Base-by-base conservation (phyloP, 805 yeast genomes). In the Candida oleophila region DNA sequence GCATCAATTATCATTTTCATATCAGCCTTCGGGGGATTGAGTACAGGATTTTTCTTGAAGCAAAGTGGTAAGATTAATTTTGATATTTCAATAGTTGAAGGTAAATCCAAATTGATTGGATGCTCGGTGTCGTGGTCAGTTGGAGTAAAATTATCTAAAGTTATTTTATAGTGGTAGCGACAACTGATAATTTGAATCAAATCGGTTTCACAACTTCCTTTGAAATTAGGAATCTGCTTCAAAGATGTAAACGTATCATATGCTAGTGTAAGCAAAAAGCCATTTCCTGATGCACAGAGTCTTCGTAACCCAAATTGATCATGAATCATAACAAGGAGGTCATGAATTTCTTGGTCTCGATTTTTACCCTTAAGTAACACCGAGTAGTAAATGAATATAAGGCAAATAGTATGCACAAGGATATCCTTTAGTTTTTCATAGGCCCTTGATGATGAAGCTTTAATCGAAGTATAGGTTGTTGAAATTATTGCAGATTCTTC, bases 181-280 rank as follows among this genome's bases (percentile, higher is more conserved):
- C 99, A 94, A 51, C 82, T 74, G 19, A 94, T 65, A 30, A 89
- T 74, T 57, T 92, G 98, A 7, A 89, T 75, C 41, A 92, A 61
- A 39, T 89, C 94, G 7, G 73, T 71, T 40, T 86, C 91, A 4
- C 57, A 53, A 2, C 86, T 74, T 3, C 74, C 74, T 25, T 25
- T 25, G 11, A 25, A 25, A 25, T 5, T 25, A 18, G 49, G 43
- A 4, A 15, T 15, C 60, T 65, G 61, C 5, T 72, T 66, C 22
- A 78, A 62, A 0, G 66, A 54, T 14, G 80, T 68, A 30, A 87
- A 65, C 16, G 77, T 72, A 7, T 71, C 68, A 53, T 89, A 85
- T 0, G 85, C 70, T 22, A 86, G 65, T 15, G 73, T 70, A 43
- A 94, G 67, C 49, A 91, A 83, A 5, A 68, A 64, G 0, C 95